phyloP scores from a whole-genome alignment of 768 basidiomycete genomes.

The Naganishia onofrii region DNA sequence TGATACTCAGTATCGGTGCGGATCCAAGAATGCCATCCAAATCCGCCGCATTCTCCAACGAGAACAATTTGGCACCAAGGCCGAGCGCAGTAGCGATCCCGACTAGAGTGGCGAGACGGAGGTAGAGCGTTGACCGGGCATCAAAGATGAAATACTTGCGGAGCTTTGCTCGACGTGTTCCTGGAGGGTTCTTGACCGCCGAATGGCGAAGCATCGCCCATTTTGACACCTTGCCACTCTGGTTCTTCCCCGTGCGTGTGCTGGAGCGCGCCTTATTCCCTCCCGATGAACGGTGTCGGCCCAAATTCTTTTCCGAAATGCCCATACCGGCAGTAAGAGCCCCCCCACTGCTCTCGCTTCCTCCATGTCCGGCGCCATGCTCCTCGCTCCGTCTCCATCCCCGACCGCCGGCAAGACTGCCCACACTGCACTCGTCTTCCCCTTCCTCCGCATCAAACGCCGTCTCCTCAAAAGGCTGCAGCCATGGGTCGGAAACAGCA shows the following conservation, averaged over 20 bases:
- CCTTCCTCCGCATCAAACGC: slow-evolving; percentile 36
- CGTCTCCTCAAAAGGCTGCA: slow-evolving; percentile 26
- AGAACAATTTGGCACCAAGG: slow-evolving; percentile 36
- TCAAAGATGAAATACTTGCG: slow-evolving; percentile 31
- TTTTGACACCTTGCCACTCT: slow-evolving; percentile 2
- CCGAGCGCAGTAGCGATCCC: slow-evolving; percentile 19
- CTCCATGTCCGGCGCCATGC: neutral
- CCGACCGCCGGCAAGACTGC: neutral
- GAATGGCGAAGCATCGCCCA: slow-evolving; percentile 21
- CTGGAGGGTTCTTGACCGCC: slow-evolving; percentile 16
- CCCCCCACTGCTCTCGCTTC: slow-evolving; percentile 13
- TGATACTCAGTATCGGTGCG: slow-evolving; percentile 47
- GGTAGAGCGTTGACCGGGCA: slow-evolving; percentile 21
- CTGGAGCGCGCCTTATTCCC: neutral
- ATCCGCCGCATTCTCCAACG: slow-evolving; percentile 33
- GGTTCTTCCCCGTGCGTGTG: neutral
- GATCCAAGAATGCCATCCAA: slow-evolving; percentile 46
- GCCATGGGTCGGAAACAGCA: slow-evolving; percentile 7
- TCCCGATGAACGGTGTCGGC: neutral
- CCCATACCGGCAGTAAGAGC: neutral
- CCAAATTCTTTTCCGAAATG: neutral
- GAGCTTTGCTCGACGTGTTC: slow-evolving; percentile 17
- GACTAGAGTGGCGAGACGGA: slow-evolving; percentile 16
- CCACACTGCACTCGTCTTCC: slow-evolving; percentile 38
- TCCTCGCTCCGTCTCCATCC: slow-evolving; percentile 2